Percentiles rank a stretch among this genome's conserved stretches.
Conservation (phyloP, 148 eudicot genomes). For the Rhododendron simsii region DNA sequence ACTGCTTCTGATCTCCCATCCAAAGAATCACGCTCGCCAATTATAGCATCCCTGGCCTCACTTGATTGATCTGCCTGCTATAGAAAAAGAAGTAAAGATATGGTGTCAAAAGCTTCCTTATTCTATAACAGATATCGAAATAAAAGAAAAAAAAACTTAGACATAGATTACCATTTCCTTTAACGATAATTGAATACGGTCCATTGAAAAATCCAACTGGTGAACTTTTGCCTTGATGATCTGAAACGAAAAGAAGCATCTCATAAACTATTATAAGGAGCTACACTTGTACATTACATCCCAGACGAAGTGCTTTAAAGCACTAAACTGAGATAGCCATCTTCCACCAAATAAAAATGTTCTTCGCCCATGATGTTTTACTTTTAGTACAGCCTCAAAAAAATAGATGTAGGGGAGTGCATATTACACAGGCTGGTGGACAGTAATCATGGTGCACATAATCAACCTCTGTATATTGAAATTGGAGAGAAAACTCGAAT, state of each 20-base stretch:
- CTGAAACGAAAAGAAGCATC: constrained; percentile 36
- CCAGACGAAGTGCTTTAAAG: background rate
- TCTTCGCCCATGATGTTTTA: background rate
- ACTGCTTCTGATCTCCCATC: constrained; percentile 56
- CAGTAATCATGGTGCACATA: background rate
- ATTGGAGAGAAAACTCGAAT: constrained; percentile 2
- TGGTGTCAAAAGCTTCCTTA: constrained; percentile 1
- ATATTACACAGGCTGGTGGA: background rate
- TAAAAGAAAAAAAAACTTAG: background rate
- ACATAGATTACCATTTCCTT: constrained; percentile 64
- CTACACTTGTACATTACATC: background rate
- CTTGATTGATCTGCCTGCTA: constrained; percentile 84
- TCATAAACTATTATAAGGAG: constrained; percentile 7
- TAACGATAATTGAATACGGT: constrained; percentile 82
- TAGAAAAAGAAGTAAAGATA: constrained; percentile 8
- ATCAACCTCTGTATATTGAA: background rate
- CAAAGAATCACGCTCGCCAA: constrained; percentile 46
- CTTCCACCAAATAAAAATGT: constrained; percentile 1
- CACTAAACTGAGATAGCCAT: background rate
- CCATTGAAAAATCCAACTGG: constrained; percentile 74
- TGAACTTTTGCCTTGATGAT: constrained; percentile 87
- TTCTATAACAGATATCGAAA: background rate
- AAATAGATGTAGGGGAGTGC: background rate
- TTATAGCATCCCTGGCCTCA: constrained; percentile 79
- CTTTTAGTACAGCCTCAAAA: background rate